Evolutionary conservation across 306 rosid species (phyloP).

Genomic region (Betula pendula): DNA sequence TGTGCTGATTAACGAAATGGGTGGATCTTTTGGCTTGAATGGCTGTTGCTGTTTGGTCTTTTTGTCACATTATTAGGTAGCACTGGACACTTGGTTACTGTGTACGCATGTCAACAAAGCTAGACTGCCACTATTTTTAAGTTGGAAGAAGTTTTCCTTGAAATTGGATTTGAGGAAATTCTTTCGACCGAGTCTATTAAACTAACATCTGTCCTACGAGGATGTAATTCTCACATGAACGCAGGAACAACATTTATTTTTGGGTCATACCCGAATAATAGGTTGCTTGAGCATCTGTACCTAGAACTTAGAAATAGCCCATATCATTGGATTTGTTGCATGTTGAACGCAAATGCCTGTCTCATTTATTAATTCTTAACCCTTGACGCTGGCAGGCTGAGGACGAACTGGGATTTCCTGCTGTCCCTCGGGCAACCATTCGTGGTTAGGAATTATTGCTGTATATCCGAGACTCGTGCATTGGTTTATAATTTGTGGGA

Average conservation of each 20-base stretch:
- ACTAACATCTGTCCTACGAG: too few relatives aligned
- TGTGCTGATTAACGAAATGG: background rate
- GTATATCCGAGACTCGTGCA: background rate
- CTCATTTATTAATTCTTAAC: slow-evolving; percentile 12
- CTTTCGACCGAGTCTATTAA: too few relatives aligned
- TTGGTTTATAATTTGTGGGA: slow-evolving; percentile 19
- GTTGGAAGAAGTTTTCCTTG: too few relatives aligned
- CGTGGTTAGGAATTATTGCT: slow-evolving; percentile 51
- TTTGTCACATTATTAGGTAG: background rate
- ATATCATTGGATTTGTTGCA: background rate
- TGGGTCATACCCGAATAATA: too few relatives aligned
- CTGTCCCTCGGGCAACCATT: slow-evolving; percentile 81
- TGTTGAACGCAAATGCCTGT: too few relatives aligned
- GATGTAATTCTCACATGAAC: too few relatives aligned
- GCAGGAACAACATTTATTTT: too few relatives aligned
- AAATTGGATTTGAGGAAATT: too few relatives aligned
- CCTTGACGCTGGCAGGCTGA: slow-evolving; percentile 55
- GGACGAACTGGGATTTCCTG: slow-evolving; percentile 89
- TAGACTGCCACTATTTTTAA: background rate
- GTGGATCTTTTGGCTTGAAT: background rate
- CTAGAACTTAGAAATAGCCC: background rate
- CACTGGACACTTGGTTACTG: background rate
- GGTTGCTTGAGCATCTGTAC: too few relatives aligned
- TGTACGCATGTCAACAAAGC: background rate
- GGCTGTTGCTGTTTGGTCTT: background rate